Base-by-base conservation (phyloP, 192 early-diverging fungal species). In the Coemansia sp. region DNA sequence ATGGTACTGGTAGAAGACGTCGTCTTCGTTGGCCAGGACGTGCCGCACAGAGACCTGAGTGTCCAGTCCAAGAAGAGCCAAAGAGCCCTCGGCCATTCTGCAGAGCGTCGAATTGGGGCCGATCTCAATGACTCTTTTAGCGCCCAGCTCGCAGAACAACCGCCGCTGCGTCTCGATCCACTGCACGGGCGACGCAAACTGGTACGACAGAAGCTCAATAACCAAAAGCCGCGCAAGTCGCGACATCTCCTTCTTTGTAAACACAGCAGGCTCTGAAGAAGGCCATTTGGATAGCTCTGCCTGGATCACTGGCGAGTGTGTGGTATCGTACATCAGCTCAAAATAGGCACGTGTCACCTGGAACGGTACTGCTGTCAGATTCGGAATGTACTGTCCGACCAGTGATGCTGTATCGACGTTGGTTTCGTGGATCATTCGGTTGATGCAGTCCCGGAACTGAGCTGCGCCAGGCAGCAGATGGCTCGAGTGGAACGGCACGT, bases 91-190 rank as follows among this genome's bases (percentile, higher is more conserved):
- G 44, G 95, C 95, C 94, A 98, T 96, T 45, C 94, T 90, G 71
- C 85, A 86, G n/a, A 98, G 85, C 50, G 92, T 94, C 28, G 95
- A 91, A 62, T 75, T 82, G 23, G 96, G 91, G 28, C 96, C 96
- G 28, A 96, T 84, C 69, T 98, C 96, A 50, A 98, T 89, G 40
- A 98, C 44, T 34, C 92, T 86, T 67, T 90, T 88, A 38, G 93
- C 88, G 30, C 85, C 75, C 44, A 47, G 89, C 68, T 89, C 81
- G 66, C 84, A 82, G 74, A 98, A 91, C 57, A 98, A 79, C 40
- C 83, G 78, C 57, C 95, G 91, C 79, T 96, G 94, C 20, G 94
- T 96, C 75, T 95, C 93, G 68, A 98, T 96, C 96, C 96, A 98
- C 59, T 90, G 83, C 30, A 98, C 96, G 29, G 96, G 90, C 41